Percentiles rank a stretch among this genome's conserved stretches.
phyloP scores from a whole-genome alignment of 768 basidiomycete species.

The Obba rivulosa region DNA sequence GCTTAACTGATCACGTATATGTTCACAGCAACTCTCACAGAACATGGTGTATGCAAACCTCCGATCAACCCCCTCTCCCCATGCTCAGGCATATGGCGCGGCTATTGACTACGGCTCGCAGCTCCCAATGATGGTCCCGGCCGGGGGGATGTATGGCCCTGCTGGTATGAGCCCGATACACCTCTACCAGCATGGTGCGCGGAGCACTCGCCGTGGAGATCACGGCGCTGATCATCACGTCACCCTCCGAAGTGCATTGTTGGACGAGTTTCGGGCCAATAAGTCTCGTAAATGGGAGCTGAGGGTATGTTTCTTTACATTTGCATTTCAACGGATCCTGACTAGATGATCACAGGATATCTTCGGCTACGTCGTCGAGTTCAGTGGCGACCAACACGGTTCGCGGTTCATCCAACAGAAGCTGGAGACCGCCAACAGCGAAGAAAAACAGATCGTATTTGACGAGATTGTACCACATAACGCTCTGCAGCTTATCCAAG shows the following conservation, averaged over 20 bases:
- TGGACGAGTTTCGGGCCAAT: slow-evolving; percentile 84
- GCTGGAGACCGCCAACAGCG: slow-evolving; percentile 67
- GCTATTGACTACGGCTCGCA: slow-evolving; percentile 45
- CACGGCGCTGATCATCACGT: slow-evolving; percentile 19
- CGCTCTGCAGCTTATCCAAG: slow-evolving; percentile 73
- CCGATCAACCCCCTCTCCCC: slow-evolving; percentile 38
- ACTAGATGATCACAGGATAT: slow-evolving; percentile 62
- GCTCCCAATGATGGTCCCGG: slow-evolving; percentile 39
- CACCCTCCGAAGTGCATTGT: slow-evolving; percentile 57
- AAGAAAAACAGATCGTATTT: slow-evolving; percentile 76
- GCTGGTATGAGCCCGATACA: slow-evolving; percentile 21
- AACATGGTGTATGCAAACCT: slow-evolving; percentile 38
- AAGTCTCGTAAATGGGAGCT: slow-evolving; percentile 80
- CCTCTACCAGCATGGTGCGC: slow-evolving; percentile 28
- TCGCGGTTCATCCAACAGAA: slow-evolving; percentile 96
- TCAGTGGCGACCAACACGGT: slow-evolving; percentile 93
- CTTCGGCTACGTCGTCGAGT: slow-evolving; percentile 80
- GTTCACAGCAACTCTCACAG: slow-evolving; percentile 27
- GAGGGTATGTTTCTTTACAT: slow-evolving; percentile 38
- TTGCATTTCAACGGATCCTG: not conserved
- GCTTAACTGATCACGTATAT: not conserved
- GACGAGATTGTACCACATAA: slow-evolving; percentile 82
- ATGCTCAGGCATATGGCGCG: slow-evolving; percentile 38
- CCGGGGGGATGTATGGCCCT: slow-evolving; percentile 41
- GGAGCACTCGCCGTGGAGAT: slow-evolving; percentile 42